These are phyloP conservation scores for Lipomyces spencermartinsiae DNA, from an alignment of 805 yeast genomes.

Conservation along the genomic window DNA sequence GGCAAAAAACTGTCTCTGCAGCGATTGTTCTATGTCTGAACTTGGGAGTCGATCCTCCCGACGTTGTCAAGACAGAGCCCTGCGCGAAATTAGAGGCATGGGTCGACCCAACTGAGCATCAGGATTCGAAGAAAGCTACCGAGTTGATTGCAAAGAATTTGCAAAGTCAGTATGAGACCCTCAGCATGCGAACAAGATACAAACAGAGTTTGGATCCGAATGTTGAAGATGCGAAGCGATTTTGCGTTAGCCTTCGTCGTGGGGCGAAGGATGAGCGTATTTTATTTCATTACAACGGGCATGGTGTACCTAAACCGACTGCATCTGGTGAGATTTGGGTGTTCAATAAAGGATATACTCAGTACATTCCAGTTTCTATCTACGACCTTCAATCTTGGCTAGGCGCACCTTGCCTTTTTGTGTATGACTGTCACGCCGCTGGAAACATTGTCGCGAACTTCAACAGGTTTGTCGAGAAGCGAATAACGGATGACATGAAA, in stretches of 20 bases:
- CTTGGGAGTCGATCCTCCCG: conserved; percentile 97
- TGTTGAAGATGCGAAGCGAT: conserved; percentile 91
- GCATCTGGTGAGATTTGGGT: conserved; percentile 98
- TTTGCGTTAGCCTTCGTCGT: conserved; percentile 85
- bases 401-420: conserved; percentile 96
- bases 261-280: conserved; percentile 93
- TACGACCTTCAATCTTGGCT: conserved; percentile 96
- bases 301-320: conserved; percentile 98
- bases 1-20: conserved; percentile 92
- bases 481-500: conserved; percentile 74
- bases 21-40: conserved; percentile 90
- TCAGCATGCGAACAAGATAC: conserved; percentile 84
- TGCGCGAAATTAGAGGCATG: conserved; percentile 92
- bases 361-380: conserved; percentile 94
- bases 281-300: conserved; percentile 94
- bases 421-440: conserved; percentile 92
- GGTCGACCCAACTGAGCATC: conserved; percentile 82
- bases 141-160: conserved; percentile 88
- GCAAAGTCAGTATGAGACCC: conserved; percentile 86
- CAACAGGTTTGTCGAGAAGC: conserved; percentile 84
- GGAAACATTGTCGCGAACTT: conserved; percentile 91
- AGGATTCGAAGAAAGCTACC: conserved; percentile 87
- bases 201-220: conserved; percentile 93
- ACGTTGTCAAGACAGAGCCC: conserved; percentile 88
- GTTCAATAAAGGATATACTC: conserved; percentile 95